Evolutionary conservation across 805 yeast genomes (phyloP).

Genomic region (Phaffomyces opuntiae): DNA sequence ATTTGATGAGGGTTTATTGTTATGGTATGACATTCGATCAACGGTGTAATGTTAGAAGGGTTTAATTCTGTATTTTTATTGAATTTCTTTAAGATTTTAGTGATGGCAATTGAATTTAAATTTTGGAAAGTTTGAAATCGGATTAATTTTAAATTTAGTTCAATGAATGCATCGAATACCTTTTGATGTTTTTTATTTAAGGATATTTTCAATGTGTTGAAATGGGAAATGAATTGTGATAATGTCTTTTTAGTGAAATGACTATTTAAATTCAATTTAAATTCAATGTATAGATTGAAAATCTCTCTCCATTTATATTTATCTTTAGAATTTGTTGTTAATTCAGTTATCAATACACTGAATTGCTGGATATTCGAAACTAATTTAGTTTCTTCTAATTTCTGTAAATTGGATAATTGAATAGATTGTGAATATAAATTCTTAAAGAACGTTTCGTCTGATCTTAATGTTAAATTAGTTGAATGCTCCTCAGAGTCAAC

Average conservation of each 20-base stretch:
- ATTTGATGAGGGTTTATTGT: constrained; percentile 7
- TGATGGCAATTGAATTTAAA: constrained; percentile 55
- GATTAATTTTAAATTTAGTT: constrained; percentile 46
- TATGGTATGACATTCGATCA: constrained; percentile 5
- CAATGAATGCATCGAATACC: constrained; percentile 44
- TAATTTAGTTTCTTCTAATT: background rate
- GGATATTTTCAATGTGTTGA: constrained; percentile 30
- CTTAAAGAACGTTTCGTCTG: constrained; percentile 5
- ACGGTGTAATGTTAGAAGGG: constrained; percentile 25
- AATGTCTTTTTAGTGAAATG: constrained; percentile 39
- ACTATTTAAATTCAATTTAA: constrained; percentile 54
- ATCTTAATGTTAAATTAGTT: background rate
- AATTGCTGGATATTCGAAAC: background rate
- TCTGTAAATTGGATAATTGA: background rate
- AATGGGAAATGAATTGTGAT: constrained; percentile 37
- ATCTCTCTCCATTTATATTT: constrained; percentile 65
- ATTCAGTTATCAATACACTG: background rate
- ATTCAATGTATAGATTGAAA: constrained; percentile 57
- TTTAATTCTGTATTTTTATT: constrained; percentile 62
- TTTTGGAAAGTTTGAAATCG: constrained; percentile 54
- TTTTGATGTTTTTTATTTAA: constrained; percentile 32
- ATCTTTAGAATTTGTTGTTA: constrained; percentile 35
- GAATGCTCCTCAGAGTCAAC: constrained; percentile 1
- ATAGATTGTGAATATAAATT: constrained; percentile 4
- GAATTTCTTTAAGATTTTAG: constrained; percentile 67